A percentile compares a stretch with the other conserved stretches of the same genome.
These are phyloP conservation scores for Corymbia calophylla DNA, from an alignment of 441 rosid species.

Conservation along the genomic window DNA sequence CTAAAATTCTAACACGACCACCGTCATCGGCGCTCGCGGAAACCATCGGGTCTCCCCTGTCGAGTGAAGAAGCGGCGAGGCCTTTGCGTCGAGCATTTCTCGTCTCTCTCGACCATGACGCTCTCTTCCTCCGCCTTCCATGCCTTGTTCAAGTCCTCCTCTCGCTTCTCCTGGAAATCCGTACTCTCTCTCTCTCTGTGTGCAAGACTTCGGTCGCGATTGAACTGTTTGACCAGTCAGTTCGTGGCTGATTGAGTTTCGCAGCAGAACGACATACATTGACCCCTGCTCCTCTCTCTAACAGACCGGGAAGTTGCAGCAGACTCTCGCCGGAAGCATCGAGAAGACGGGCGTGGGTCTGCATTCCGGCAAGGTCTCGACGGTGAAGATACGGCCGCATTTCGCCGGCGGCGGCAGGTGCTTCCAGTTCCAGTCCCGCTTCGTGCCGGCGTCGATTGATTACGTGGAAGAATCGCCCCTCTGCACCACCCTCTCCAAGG, in stretches of 20 bases:
- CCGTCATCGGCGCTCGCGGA: not conserved
- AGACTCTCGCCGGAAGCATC: conserved; percentile 37
- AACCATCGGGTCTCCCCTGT: too few species aligned
- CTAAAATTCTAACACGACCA: not conserved
- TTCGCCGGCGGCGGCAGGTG: conserved; percentile 59
- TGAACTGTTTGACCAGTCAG: not conserved
- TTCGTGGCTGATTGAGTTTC: not conserved
- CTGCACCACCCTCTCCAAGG: conserved; percentile 61
- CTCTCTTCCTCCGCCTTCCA: conserved; percentile 17
- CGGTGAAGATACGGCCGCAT: conserved; percentile 57
- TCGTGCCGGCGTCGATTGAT: conserved; percentile 60
- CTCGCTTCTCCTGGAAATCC: conserved; percentile 48
- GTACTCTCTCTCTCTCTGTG: conserved; percentile 12
- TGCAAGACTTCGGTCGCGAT: not conserved
- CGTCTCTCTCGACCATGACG: conserved; percentile 11
- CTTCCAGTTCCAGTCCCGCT: conserved; percentile 41
- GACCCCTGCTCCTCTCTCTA: not conserved
- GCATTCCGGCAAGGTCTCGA: conserved; percentile 58
- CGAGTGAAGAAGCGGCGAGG: not conserved
- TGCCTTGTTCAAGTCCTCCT: conserved; percentile 26
- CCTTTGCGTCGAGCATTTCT: not conserved
- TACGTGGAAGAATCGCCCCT: conserved; percentile 51
- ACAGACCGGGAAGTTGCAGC: conserved; percentile 51
- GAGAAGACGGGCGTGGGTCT: conserved; percentile 37
- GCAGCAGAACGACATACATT: not conserved